Conservation (phyloP, 306 rosid genomes). For the Hylodesmum podocarpum region DNA sequence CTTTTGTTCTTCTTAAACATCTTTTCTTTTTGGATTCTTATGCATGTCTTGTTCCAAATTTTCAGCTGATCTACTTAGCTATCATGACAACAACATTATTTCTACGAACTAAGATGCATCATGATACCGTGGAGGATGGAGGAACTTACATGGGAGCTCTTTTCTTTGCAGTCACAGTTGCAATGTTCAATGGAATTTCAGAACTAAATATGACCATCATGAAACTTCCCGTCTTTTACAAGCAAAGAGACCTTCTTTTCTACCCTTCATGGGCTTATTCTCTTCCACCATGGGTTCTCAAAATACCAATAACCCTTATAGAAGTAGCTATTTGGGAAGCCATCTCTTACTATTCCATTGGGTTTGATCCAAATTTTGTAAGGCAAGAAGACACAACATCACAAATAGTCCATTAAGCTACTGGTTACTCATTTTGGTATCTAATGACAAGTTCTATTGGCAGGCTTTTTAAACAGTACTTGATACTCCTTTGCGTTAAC, state of each 20-base stretch:
- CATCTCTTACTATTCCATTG: constrained; percentile 70
- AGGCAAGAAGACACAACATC: constrained; percentile 46
- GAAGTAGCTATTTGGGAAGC: constrained; percentile 82
- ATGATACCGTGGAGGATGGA: constrained; percentile 57
- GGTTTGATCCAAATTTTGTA: constrained; percentile 72
- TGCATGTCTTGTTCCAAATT: constrained; percentile 1
- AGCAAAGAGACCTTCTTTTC: constrained; percentile 89
- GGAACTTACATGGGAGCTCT: constrained; percentile 83
- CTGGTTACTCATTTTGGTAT: constrained; percentile 2
- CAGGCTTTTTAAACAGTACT: constrained; percentile 79
- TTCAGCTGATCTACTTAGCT: constrained; percentile 68
- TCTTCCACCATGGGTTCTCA: constrained; percentile 81
- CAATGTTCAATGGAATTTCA: constrained; percentile 89
- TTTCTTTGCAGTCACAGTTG: constrained; percentile 63
- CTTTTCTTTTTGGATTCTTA: constrained; percentile 2
- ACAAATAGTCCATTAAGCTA: constrained; percentile 3
- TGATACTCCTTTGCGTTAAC: constrained; percentile 69
- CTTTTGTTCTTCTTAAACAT: neutral
- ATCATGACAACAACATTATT: constrained; percentile 67
- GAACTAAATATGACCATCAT: constrained; percentile 72
- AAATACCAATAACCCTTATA: constrained; percentile 65
- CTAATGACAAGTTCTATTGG: constrained; percentile 25
- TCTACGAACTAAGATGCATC: constrained; percentile 70
- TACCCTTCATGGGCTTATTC: constrained; percentile 92
- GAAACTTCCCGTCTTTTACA: constrained; percentile 89